Conservation (phyloP, 306 rosid species). For the Castanea mollissima region DNA sequence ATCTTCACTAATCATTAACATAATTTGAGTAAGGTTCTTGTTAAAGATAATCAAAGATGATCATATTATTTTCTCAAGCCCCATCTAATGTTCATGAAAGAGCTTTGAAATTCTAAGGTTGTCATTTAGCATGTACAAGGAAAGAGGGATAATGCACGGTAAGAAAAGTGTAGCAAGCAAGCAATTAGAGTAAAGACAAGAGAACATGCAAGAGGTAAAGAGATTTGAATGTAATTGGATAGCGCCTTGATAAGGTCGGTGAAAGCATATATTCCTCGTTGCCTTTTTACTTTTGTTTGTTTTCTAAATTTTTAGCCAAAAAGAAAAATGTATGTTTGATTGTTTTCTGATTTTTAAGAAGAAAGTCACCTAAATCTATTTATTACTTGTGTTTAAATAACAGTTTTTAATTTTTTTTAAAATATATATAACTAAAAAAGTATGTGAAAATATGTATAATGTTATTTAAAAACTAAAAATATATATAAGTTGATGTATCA, state of each 20-base stretch:
- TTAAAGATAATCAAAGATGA: neutral
- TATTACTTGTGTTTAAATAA: too few species aligned
- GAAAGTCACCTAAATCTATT: neutral
- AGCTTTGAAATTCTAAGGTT: neutral
- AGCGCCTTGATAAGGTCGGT: slow-evolving; percentile 35
- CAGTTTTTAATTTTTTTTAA: too few species aligned
- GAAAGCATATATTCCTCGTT: slow-evolving; percentile 17
- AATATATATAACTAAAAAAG: too few species aligned
- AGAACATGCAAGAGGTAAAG: slow-evolving; percentile 22
- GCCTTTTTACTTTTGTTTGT: neutral
- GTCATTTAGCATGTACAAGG: neutral
- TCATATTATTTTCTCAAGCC: neutral
- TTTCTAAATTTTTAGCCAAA: too few species aligned
- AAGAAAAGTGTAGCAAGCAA: neutral
- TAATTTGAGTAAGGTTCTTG: neutral
- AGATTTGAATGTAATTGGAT: slow-evolving; percentile 25
- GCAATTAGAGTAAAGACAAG: neutral
- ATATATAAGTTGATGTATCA: too few species aligned
- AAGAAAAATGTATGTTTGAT: too few species aligned
- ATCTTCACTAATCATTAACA: neutral
- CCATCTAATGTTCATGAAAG: neutral
- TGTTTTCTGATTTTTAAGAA: neutral
- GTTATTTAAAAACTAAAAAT: too few species aligned
- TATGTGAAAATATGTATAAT: too few species aligned
- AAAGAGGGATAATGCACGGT: neutral